Conservation (phyloP, 805 yeast species). For the Spathaspora hagerdaliae region DNA sequence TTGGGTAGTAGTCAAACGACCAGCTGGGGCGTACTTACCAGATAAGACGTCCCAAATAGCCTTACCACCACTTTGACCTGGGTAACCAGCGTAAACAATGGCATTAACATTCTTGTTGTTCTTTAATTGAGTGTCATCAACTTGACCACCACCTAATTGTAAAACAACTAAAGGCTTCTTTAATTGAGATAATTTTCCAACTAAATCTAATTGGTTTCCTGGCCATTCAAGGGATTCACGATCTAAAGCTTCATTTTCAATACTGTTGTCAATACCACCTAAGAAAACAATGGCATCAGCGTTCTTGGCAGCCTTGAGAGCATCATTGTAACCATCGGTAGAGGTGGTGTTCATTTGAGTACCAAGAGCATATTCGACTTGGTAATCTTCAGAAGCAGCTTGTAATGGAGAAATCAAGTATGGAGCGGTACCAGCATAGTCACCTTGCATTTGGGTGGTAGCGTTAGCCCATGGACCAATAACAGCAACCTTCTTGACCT, state of each 20-base stretch:
- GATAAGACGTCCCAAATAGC: constrained; percentile 3
- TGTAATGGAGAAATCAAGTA: constrained; percentile 4
- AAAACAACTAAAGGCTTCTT: constrained; percentile 4
- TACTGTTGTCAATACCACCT: constrained; percentile 5
- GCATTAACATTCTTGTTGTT: constrained; percentile 7
- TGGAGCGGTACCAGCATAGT: constrained; percentile 5
- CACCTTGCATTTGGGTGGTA: constrained; percentile 4
- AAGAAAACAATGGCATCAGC: constrained; percentile 6
- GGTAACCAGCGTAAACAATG: constrained; percentile 6
- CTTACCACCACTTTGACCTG: constrained; percentile 8
- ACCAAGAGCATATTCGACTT: constrained; percentile 4
- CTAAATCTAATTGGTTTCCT: constrained; percentile 6
- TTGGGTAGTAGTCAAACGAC: constrained; percentile 7
- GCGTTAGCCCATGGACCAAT: constrained; percentile 8
- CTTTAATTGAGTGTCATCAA: constrained; percentile 4
- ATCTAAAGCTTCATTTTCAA: constrained; percentile 6
- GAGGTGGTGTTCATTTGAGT: constrained; percentile 3
- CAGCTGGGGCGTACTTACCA: constrained; percentile 6
- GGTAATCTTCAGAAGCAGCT: constrained; percentile 2
- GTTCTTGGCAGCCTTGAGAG: constrained; percentile 2
- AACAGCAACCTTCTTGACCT: constrained; percentile 4
- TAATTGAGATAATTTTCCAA: constrained; percentile 2
- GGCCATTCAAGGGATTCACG: constrained; percentile 4
- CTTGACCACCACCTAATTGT: constrained; percentile 6
- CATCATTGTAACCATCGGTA: constrained; percentile 2